These are phyloP conservation scores for Melampsora abietis-canadensis DNA, from an alignment of 1,284 basidiomycete species.

Conservation along the genomic window DNA sequence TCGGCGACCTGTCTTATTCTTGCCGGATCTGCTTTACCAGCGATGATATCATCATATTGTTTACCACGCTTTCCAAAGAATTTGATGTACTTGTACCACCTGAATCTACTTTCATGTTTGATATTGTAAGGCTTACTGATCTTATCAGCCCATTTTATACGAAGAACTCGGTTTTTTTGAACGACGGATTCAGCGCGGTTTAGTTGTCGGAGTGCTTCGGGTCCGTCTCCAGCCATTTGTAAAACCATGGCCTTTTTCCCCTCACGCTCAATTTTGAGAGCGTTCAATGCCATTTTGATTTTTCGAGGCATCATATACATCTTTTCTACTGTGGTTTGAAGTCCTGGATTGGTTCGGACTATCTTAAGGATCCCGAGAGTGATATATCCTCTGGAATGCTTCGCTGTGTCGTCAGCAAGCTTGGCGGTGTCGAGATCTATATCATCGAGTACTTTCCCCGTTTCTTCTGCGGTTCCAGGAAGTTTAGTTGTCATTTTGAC, in stretches of 20 bases:
- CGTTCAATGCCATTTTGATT: background rate
- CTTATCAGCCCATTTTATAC: background rate
- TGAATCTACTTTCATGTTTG: background rate
- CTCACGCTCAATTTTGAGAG: background rate
- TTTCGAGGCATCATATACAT: background rate
- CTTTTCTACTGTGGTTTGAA: background rate
- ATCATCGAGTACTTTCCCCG: background rate
- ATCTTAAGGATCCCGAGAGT: background rate
- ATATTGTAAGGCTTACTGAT: background rate
- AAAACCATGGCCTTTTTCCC: background rate
- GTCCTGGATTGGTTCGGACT: background rate
- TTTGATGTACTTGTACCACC: background rate
- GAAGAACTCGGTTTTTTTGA: background rate
- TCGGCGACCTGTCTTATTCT: background rate
- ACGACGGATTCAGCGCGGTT: background rate
- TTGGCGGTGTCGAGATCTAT: background rate
- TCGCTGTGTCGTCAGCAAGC: background rate
- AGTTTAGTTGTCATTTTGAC: background rate
- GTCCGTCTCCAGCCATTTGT: background rate
- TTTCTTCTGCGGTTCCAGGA: background rate
- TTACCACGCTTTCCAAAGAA: background rate
- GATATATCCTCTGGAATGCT: background rate
- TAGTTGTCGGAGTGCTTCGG: background rate
- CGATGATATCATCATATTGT: background rate
- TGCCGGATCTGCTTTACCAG: too few species aligned